phyloP scores from a whole-genome alignment of 345 rosid species.

The Brassica incana region DNA sequence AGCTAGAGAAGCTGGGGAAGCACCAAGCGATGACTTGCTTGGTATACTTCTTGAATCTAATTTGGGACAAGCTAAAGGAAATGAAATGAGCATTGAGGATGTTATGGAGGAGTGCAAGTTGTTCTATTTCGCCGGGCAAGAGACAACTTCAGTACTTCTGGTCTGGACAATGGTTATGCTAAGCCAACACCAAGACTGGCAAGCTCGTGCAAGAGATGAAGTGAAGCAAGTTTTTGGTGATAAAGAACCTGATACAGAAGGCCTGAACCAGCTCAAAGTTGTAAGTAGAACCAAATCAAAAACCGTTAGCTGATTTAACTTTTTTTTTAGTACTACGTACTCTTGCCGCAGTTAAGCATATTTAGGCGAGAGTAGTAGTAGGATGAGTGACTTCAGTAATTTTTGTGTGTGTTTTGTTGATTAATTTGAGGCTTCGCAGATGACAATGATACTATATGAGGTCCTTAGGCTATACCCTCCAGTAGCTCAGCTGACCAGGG shows the following conservation, averaged over 20 bases:
- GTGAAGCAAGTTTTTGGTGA: neutral
- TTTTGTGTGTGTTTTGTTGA: neutral
- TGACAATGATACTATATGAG: neutral
- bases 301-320: neutral
- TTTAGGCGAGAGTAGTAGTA: no score
- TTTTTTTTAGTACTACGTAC: no score
- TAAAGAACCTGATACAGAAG: neutral
- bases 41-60: conserved; percentile 5
- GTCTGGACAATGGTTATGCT: neutral
- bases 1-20: neutral
- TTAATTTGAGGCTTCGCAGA: neutral
- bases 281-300: neutral
- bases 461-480: neutral
- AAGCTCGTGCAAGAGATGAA: neutral
- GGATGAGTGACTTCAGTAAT: no score
- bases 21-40: neutral
- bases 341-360: no score
- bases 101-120: neutral
- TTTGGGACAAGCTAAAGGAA: neutral
- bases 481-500: neutral
- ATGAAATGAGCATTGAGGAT: neutral
- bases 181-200: conserved; percentile 3
- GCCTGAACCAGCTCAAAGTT: neutral
- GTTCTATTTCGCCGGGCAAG: neutral
- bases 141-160: neutral